Conservation (phyloP, 805 yeast genomes). For the Cyberlindnera mrakii region DNA sequence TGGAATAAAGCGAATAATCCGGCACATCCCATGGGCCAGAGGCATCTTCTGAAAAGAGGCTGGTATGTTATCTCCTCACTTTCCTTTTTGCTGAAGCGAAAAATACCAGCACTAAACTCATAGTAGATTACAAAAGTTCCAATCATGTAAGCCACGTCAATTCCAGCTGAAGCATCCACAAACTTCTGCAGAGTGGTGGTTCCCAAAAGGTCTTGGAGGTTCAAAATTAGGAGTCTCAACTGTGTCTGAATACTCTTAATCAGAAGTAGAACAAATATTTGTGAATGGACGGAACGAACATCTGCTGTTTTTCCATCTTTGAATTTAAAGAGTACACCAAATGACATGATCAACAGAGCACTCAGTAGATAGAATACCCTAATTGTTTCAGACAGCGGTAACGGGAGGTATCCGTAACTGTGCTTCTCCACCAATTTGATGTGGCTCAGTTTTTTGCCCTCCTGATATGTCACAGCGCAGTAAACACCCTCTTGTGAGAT, state of each 20-base stretch:
- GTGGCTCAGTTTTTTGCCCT: constrained; percentile 4
- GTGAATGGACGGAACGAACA: constrained; percentile 8
- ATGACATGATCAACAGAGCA: background rate
- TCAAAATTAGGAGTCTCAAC: background rate
- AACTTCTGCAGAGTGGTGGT: background rate
- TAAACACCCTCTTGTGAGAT: constrained; percentile 4
- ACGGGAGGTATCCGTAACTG: constrained; percentile 6
- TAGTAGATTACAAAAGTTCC: constrained; percentile 2
- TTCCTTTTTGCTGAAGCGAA: constrained; percentile 6
- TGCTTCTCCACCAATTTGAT: constrained; percentile 4
- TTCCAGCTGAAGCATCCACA: background rate
- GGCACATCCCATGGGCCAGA: background rate
- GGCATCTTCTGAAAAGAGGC: background rate
- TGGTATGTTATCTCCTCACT: constrained; percentile 1
- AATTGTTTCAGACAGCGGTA: constrained; percentile 1
- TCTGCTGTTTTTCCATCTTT: constrained; percentile 1
- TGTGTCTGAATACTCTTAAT: background rate
- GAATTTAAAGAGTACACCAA: constrained; percentile 2
- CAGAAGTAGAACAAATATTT: background rate
- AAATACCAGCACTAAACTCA: constrained; percentile 11
- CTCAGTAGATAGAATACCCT: background rate
- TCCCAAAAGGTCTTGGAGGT: background rate
- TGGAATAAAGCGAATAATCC: constrained; percentile 1
- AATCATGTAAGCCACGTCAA: background rate
- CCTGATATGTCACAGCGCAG: constrained; percentile 11